A percentile compares a stretch with the other conserved stretches of the same genome.
These are phyloP conservation scores for Rhodamnia argentea DNA, from an alignment of 345 rosid species.

Conservation along the genomic window DNA sequence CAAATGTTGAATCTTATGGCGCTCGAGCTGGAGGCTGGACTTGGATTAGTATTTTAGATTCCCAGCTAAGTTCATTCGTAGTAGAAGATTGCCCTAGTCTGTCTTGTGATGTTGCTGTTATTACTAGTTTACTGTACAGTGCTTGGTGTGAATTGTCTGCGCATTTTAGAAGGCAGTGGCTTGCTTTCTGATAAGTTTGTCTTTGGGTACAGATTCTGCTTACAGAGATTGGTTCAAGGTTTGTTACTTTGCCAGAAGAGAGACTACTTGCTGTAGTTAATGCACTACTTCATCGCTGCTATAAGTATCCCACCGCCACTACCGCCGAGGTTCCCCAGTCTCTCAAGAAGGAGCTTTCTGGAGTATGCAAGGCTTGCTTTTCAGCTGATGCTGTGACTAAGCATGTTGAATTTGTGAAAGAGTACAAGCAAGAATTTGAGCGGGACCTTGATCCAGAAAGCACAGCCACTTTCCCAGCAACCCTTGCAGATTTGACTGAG, in stretches of 20 bases:
- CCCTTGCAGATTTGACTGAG: constrained; percentile 84
- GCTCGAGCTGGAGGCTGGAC: background rate
- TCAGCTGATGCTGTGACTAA: constrained; percentile 96
- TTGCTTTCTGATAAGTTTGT: constrained; percentile 1
- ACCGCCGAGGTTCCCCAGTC: constrained; percentile 98
- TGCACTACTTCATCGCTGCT: constrained; percentile 95
- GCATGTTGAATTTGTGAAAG: constrained; percentile 97
- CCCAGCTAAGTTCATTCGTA: background rate
- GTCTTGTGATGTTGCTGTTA: background rate
- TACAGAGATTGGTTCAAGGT: constrained; percentile 94
- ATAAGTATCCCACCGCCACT: constrained; percentile 96
- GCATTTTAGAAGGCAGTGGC: background rate
- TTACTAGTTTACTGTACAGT: background rate
- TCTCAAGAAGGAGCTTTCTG: constrained; percentile 96
- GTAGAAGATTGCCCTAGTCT: background rate
- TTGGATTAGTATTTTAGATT: background rate
- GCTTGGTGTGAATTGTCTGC: background rate
- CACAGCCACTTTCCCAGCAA: constrained; percentile 76
- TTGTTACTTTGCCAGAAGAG: constrained; percentile 95
- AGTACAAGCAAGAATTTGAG: constrained; percentile 96
- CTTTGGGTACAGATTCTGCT: constrained; percentile 59
- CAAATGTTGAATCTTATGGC: background rate
- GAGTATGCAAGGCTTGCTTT: constrained; percentile 98
- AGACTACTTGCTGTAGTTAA: constrained; percentile 96
- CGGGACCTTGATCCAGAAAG: constrained; percentile 98